Evolutionary conservation across 2,329 filamentous ascomycete genomes (phyloP).

Genomic region (Stachybotrys chlorohalonatus): DNA sequence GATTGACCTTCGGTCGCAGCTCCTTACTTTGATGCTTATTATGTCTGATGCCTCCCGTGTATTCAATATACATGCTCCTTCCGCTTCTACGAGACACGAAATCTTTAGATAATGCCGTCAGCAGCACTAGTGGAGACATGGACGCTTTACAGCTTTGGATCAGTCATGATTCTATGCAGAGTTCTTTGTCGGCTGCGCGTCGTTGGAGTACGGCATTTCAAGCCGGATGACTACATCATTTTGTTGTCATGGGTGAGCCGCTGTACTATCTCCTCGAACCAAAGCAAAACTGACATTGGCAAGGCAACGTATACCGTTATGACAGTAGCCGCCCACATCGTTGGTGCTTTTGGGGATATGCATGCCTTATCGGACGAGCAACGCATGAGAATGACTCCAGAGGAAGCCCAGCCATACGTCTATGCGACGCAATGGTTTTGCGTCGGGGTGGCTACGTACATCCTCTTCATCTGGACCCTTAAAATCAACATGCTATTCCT

Average conservation of each 20-base stretch:
- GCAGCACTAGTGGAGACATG: slow-evolving; percentile 6
- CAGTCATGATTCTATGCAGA: slow-evolving; percentile 6
- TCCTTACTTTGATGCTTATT: no score
- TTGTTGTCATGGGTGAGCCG: slow-evolving; percentile 6
- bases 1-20: no score
- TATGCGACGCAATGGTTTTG: slow-evolving; percentile 10
- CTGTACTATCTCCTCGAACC: background rate
- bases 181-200: slow-evolving; percentile 4
- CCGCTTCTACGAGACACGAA: no score
- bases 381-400: slow-evolving; percentile 2
- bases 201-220: slow-evolving; percentile 4
- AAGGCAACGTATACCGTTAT: slow-evolving; percentile 7
- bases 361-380: slow-evolving; percentile 5
- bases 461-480: slow-evolving; percentile 21
- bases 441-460: slow-evolving; percentile 7
- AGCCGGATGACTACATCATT: slow-evolving; percentile 8
- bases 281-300: background rate
- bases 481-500: slow-evolving; percentile 29
- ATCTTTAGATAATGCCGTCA: no score
- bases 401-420: slow-evolving; percentile 4
- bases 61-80: no score
- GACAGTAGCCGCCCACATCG: slow-evolving; percentile 9
- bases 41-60: no score
- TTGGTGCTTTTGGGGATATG: slow-evolving; percentile 5
- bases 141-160: slow-evolving; percentile 5